Evolutionary conservation across 2,329 filamentous ascomycete genomes (phyloP).

Genomic region (Fusarium compactum): DNA sequence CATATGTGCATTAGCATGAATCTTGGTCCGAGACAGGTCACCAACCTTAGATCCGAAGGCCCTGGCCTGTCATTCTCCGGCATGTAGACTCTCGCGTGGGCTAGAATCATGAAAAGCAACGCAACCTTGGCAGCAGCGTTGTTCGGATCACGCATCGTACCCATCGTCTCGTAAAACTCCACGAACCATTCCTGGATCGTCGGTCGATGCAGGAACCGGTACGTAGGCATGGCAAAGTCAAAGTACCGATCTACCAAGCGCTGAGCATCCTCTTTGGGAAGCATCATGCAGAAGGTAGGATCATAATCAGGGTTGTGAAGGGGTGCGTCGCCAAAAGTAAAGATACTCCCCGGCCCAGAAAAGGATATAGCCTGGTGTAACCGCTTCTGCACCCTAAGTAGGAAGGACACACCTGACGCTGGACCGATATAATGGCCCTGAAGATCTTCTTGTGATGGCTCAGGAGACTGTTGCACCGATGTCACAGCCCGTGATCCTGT

Average conservation of each 20-base stretch:
- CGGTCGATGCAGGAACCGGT: slow-evolving; percentile 66
- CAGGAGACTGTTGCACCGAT: slow-evolving; percentile 45
- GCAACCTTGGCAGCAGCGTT: slow-evolving; percentile 53
- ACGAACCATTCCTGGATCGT: slow-evolving; percentile 62
- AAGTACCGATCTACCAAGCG: slow-evolving; percentile 64
- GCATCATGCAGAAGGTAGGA: slow-evolving; percentile 55
- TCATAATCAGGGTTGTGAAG: slow-evolving; percentile 53
- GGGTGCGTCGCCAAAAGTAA: slow-evolving; percentile 64
- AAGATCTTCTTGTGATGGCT: slow-evolving; percentile 48
- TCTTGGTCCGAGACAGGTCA: rapidly evolving
- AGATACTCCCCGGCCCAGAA: slow-evolving; percentile 53
- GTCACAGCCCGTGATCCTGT: slow-evolving; percentile 12
- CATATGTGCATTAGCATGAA: background rate
- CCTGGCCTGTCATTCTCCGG: slow-evolving; percentile 44
- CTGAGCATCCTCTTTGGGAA: slow-evolving; percentile 52
- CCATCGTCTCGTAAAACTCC: slow-evolving; percentile 54
- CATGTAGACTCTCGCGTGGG: slow-evolving; percentile 61
- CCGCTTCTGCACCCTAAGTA: slow-evolving; percentile 50
- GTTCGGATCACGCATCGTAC: slow-evolving; percentile 43
- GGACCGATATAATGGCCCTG: slow-evolving; percentile 52
- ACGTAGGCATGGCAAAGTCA: slow-evolving; percentile 68
- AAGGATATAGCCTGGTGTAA: slow-evolving; percentile 45
- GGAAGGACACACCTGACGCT: slow-evolving; percentile 49
- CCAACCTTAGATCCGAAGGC: slow-evolving; percentile 41
- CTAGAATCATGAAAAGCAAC: slow-evolving; percentile 63